Conservation (phyloP, 345 rosid species). For the Ceriops decandra region DNA sequence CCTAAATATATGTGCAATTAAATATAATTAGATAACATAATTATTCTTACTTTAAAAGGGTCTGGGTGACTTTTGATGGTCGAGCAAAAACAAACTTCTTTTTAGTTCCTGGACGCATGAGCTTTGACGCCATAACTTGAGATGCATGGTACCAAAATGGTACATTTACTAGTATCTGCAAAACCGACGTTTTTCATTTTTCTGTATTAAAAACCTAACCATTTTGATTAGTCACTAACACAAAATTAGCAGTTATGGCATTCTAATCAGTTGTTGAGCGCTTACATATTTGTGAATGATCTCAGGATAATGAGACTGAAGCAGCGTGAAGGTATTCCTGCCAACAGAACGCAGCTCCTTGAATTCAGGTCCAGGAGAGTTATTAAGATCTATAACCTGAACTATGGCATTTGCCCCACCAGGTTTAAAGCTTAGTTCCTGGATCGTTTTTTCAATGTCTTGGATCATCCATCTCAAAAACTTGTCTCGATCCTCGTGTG, state of each 20-base stretch:
- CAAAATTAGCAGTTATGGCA: neutral
- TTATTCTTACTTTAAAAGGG: slow-evolving; percentile 54
- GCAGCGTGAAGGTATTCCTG: slow-evolving; percentile 24
- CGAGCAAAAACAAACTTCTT: slow-evolving; percentile 41
- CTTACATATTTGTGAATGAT: slow-evolving; percentile 43
- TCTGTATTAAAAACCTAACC: no score
- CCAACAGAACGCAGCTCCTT: slow-evolving; percentile 33
- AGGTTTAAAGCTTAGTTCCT: slow-evolving; percentile 38
- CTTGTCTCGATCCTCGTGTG: slow-evolving; percentile 27
- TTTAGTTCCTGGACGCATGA: slow-evolving; percentile 24
- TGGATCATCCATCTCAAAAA: slow-evolving; percentile 37
- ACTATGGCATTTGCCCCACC: slow-evolving; percentile 46
- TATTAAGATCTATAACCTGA: slow-evolving; percentile 49
- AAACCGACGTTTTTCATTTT: neutral
- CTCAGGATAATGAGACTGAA: slow-evolving; percentile 49
- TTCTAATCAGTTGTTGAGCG: neutral
- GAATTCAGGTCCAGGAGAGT: slow-evolving; percentile 28
- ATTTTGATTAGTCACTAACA: neutral
- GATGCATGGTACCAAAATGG: slow-evolving; percentile 57
- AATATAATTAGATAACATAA: neutral
- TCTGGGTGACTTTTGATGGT: slow-evolving; percentile 41
- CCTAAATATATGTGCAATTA: neutral
- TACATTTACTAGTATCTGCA: slow-evolving; percentile 52
- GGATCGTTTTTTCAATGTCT: slow-evolving; percentile 39
- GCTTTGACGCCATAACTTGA: slow-evolving; percentile 29